phyloP scores from a whole-genome alignment of 208 protist species.

The Leishmania tropica region DNA sequence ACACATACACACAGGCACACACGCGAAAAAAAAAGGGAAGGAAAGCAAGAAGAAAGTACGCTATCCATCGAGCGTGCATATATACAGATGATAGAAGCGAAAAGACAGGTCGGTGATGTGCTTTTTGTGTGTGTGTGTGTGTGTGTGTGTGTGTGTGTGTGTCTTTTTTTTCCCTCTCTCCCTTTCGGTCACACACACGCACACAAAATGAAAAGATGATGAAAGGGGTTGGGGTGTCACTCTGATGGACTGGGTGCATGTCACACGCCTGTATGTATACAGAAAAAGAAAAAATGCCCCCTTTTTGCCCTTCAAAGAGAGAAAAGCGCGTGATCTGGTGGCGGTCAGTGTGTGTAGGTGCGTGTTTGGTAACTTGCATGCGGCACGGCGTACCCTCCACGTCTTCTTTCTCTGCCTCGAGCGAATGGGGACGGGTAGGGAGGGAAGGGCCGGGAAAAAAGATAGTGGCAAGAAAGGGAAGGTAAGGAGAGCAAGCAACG shows the following conservation, averaged over 20 bases:
- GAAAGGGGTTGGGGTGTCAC: no score
- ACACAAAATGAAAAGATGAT: no score
- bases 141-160: not conserved
- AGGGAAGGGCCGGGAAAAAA: not conserved
- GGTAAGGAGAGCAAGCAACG: slow-evolving; percentile 8
- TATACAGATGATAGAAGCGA: not conserved
- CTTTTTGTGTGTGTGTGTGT: not conserved
- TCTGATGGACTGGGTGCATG: no score
- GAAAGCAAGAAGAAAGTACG: not conserved
- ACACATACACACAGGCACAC: not conserved
- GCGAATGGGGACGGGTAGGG: not conserved
- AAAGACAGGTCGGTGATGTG: not conserved
- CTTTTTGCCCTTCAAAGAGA: not conserved
- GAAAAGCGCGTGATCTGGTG: not conserved
- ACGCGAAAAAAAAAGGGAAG: not conserved
- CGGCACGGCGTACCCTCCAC: not conserved
- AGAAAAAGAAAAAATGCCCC: not conserved
- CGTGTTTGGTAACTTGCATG: not conserved
- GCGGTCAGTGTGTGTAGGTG: not conserved
- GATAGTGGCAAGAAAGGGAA: not conserved
- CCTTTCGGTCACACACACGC: no score
- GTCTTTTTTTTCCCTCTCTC: not conserved
- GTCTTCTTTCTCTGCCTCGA: not conserved
- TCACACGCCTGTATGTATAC: not conserved
- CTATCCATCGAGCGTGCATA: not conserved